Evolutionary conservation across 345 rosid genomes (phyloP), one percentile per base, ranked within the genome.

Genomic region (Aquilaria sinensis): DNA sequence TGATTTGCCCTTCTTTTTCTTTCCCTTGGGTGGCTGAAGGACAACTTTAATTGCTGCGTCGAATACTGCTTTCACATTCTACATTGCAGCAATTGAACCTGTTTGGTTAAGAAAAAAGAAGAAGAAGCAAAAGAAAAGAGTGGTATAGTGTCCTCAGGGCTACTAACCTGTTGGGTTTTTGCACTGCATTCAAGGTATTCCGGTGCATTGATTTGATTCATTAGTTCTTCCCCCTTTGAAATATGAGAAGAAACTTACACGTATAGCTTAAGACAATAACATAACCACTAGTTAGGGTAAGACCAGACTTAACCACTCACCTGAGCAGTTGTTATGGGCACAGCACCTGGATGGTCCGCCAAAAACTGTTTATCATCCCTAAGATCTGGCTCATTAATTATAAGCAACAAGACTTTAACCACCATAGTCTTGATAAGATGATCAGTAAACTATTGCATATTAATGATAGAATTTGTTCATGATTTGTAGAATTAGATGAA

Each of bases 121-220:
- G 7, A 37, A 37, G 43, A 3, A 37, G 43, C 9, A 37, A 47
- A 23, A 23, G 23, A 23, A 23, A 23, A 23, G 23, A 23, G 23
- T 23, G 7, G 4, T 14, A 52, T 31, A 33, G 16, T n/a, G 58
- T 11, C 46, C 5, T 11, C 31, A 45, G 7, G 67, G 30, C 23
- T 43, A 48, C 14, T 13, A 64, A 90, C 98, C 97, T 88, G 90
- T 81, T 93, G 98, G 12, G 96, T 77, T 74, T 90, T 93, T 46
- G 98, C 85, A 74, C 98, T 93, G 81, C 98, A 93, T 68, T 93
- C 98, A n/a, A 93, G 78, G 70, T 90, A 93, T 48, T 87, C 77
- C 62, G 96, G 90, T 29, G 97, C 78, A 55, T 72, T 85, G 41
- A 93, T 88, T 73, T 70, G 87, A 75, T 86, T 90, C 78, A 77